Percentiles rank a stretch among this genome's conserved stretches.
Evolutionary conservation across 2,329 filamentous ascomycete genomes (phyloP).

Genomic region (Botryosphaeria dothidea): DNA sequence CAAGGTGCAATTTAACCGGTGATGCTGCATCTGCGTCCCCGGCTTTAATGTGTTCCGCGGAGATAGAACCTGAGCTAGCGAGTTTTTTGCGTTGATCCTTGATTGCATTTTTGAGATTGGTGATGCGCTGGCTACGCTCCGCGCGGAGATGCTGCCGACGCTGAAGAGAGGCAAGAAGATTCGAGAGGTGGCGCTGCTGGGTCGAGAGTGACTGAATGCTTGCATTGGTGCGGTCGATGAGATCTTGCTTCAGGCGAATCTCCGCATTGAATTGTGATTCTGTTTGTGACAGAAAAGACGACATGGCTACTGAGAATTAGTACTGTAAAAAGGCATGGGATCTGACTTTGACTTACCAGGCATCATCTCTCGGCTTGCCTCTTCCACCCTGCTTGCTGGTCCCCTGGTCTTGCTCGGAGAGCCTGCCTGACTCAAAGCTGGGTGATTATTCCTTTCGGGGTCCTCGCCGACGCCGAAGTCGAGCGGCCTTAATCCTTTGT

Average conservation of each 20-base stretch:
- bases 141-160: slow-evolving; percentile 63
- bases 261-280: slow-evolving; percentile 77
- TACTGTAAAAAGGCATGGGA: neutral
- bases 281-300: slow-evolving; percentile 76
- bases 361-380: slow-evolving; percentile 79
- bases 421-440: slow-evolving; percentile 36
- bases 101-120: slow-evolving; percentile 74
- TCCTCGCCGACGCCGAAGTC: slow-evolving; percentile 91
- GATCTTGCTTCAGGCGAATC: slow-evolving; percentile 78
- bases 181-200: slow-evolving; percentile 75
- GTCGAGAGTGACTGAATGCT: slow-evolving; percentile 79
- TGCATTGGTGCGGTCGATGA: slow-evolving; percentile 78
- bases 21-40: slow-evolving; percentile 49
- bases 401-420: slow-evolving; percentile 41
- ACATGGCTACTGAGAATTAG: slow-evolving; percentile 62
- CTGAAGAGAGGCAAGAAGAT: slow-evolving; percentile 70
- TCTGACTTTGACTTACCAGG: slow-evolving; percentile 61
- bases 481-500: slow-evolving; percentile 82
- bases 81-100: slow-evolving; percentile 62
- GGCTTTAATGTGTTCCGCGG: slow-evolving; percentile 29
- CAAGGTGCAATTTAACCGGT: slow-evolving; percentile 4
- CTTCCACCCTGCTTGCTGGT: slow-evolving; percentile 56
- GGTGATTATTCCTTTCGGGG: slow-evolving; percentile 44
- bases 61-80: slow-evolving; percentile 11
- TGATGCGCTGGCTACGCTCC: slow-evolving; percentile 68